Evolutionary conservation across 306 rosid genomes (phyloP), one percentile per base, ranked within the genome.

Genomic region (Glycyrrhiza uralensis): DNA sequence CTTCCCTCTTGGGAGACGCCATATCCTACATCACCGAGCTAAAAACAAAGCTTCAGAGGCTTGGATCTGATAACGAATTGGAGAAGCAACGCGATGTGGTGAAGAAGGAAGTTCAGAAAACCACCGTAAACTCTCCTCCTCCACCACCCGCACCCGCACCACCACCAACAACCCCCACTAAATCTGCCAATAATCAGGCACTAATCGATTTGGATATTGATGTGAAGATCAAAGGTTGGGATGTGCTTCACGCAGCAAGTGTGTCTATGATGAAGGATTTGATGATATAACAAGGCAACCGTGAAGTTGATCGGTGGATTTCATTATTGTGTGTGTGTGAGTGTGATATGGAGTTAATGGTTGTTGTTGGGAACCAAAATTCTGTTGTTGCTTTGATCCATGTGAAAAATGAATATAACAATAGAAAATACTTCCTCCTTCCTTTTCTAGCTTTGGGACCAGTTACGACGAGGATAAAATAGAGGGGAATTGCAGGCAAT

Each of bases 181-280:
- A 46, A 1, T 4, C 72, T 41, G 17, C 61, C 1, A 61, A 82
- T 3, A 83, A 73, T 46, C 45, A 51, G 15, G 45, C 42, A 6
- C 26, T 82, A 5, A 66, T 83, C 1, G 96, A 94, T 60, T 72
- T 87, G 66, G 97, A 94, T 0, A 86, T 94, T 0, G 97, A 94
- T 7, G 99, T 94, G 38, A 94, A 91, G 88, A 91, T 91, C 20
- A 89, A 91, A 1, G 96, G 97, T 2, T 88, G 97, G 97, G 99
- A 94, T 22, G 96, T 94, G n/a, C 71, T 88, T 80, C 96, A 94
- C 19, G n/a, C n/a, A n/a, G 99, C 99, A 3, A 94, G 96, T 20
- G 91, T 91, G 6, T 91, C 97, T 0, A 96, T 94, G 20, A 92
- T 95, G 13, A 95, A 91, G 12, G 97, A 95, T 75, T 61, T 89